Conservation (phyloP, 1,284 basidiomycete genomes). For the Rhodotorula sp. region DNA sequence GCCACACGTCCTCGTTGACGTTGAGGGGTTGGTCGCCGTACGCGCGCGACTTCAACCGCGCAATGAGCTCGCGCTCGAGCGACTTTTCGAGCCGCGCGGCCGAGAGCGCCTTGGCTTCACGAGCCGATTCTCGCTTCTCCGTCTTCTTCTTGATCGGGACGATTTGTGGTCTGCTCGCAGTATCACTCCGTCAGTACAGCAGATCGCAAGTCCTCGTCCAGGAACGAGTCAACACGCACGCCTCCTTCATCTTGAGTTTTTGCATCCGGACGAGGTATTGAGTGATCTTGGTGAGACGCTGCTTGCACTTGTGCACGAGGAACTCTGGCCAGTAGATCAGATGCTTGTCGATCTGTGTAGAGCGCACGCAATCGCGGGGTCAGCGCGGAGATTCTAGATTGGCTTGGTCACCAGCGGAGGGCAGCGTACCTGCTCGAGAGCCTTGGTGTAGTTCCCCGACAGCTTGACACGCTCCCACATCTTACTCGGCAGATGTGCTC, state of each 20-base stretch:
- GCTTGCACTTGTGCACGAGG: slow-evolving; percentile 97
- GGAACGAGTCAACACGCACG: slow-evolving; percentile 59
- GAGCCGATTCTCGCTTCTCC: slow-evolving; percentile 86
- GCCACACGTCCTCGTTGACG: slow-evolving; percentile 97
- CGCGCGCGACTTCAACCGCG: slow-evolving; percentile 90
- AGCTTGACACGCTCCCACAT: slow-evolving; percentile 97
- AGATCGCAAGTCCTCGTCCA: background rate
- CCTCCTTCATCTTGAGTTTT: slow-evolving; percentile 78
- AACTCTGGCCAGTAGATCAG: slow-evolving; percentile 98
- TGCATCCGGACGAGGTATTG: slow-evolving; percentile 99
- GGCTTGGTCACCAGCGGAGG: too few relatives aligned
- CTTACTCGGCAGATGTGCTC: slow-evolving; percentile 88
- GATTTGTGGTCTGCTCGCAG: slow-evolving; percentile 72
- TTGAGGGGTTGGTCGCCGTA: slow-evolving; percentile 98
- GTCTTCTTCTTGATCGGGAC: slow-evolving; percentile 97
- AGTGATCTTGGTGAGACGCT: slow-evolving; percentile 96
- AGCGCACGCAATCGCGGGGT: background rate
- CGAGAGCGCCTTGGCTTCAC: slow-evolving; percentile 92
- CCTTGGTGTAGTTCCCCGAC: slow-evolving; percentile 90
- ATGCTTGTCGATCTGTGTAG: slow-evolving; percentile 80
- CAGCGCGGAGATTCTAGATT: background rate
- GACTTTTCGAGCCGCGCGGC: slow-evolving; percentile 90
- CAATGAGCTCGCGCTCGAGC: slow-evolving; percentile 94
- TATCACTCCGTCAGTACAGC: background rate
- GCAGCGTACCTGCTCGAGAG: slow-evolving; percentile 76